These are phyloP conservation scores for Tricharina praecox DNA, from an alignment of 495 filamentous ascomycete species.

Conservation along the genomic window DNA sequence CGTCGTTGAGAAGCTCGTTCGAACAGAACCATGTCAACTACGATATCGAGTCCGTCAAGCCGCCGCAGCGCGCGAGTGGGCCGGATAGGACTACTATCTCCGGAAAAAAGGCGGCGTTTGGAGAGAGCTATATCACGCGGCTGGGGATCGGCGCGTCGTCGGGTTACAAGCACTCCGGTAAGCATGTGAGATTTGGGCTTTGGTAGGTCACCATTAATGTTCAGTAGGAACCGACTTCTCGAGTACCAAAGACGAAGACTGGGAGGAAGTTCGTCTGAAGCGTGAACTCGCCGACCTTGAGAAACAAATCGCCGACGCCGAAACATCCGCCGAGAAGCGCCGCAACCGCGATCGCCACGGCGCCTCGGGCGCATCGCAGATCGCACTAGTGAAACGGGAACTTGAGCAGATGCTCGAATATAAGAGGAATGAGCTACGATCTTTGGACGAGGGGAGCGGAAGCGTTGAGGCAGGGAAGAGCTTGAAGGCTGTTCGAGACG, in stretches of 20 bases:
- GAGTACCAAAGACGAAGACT: slow-evolving; percentile 51
- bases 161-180: slow-evolving; percentile 43
- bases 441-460: slow-evolving; percentile 63
- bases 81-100: slow-evolving; percentile 23
- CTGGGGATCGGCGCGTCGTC: slow-evolving; percentile 69
- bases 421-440: slow-evolving; percentile 47
- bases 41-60: slow-evolving; percentile 53
- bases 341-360: slow-evolving; percentile 37
- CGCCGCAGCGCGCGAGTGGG: slow-evolving; percentile 12
- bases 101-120: slow-evolving; percentile 70
- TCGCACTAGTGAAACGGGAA: slow-evolving; percentile 82
- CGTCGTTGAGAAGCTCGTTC: slow-evolving; percentile 76
- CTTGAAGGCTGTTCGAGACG: slow-evolving; percentile 44
- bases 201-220: neutral
- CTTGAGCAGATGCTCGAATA: slow-evolving; percentile 76
- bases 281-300: slow-evolving; percentile 81
- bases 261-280: slow-evolving; percentile 92
- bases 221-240: slow-evolving; percentile 61
- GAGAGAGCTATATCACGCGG: slow-evolving; percentile 84
- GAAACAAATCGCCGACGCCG: slow-evolving; percentile 59
- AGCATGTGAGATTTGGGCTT: neutral
- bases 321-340: slow-evolving; percentile 43
- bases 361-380: slow-evolving; percentile 34
- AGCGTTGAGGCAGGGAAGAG: slow-evolving; percentile 43
- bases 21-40: slow-evolving; percentile 92